Evolutionary conservation across 495 filamentous ascomycete species (phyloP).

Genomic region (Aspergillus asperescens): DNA sequence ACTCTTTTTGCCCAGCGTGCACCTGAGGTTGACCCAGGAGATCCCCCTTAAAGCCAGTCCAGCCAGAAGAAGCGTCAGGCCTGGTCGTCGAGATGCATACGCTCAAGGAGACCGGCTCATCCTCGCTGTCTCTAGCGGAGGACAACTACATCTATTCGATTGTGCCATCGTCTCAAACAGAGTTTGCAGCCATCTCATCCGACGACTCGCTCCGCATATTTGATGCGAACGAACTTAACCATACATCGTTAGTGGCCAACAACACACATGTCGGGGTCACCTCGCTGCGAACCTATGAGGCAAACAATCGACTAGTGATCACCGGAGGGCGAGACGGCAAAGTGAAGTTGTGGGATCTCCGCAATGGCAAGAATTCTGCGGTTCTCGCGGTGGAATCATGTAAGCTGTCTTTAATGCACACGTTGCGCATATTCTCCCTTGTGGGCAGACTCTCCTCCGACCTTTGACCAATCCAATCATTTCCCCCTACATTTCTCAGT

Average conservation of each 20-base stretch:
- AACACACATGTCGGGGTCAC: slow-evolving; percentile 43
- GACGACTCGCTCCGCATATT: slow-evolving; percentile 51
- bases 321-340: slow-evolving; percentile 48
- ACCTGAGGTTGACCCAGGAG: background rate
- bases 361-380: slow-evolving; percentile 26
- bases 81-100: slow-evolving; percentile 26
- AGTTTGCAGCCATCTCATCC: slow-evolving; percentile 50
- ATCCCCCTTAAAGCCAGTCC: background rate
- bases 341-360: slow-evolving; percentile 45
- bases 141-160: slow-evolving; percentile 51
- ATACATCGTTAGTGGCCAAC: slow-evolving; percentile 28
- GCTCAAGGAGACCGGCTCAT: slow-evolving; percentile 34
- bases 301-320: slow-evolving; percentile 27
- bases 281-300: slow-evolving; percentile 33
- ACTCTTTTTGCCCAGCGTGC: background rate
- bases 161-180: slow-evolving; percentile 25
- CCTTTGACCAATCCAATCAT: too few relatives aligned
- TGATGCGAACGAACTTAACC: slow-evolving; percentile 36
- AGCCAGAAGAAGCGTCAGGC: background rate
- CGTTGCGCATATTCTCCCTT: slow-evolving; percentile 4
- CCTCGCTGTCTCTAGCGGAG: slow-evolving; percentile 41
- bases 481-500: too few relatives aligned
- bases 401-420: slow-evolving; percentile 23
- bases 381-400: slow-evolving; percentile 38
- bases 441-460: too few relatives aligned